Evolutionary conservation across 495 filamentous ascomycete genomes (phyloP).

Genomic region (Aspergillus carlsbadensis): DNA sequence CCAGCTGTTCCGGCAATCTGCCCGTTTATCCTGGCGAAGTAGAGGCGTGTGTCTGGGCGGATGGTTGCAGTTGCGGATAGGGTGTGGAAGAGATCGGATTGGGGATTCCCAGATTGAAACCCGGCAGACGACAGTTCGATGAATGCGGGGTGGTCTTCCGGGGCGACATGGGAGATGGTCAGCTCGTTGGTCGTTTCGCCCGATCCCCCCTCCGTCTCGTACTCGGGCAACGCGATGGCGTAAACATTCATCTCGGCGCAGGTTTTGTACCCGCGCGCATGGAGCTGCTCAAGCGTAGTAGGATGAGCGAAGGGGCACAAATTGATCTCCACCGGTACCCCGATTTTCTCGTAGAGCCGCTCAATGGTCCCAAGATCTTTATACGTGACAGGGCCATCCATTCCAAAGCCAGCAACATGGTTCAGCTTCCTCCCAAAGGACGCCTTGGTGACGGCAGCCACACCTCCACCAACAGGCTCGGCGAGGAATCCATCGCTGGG

Average conservation of each 20-base stretch:
- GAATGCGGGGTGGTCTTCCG: background rate
- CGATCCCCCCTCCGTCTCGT: background rate
- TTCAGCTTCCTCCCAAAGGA: conserved; percentile 13
- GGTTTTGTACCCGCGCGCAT: conserved; percentile 11
- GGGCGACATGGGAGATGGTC: background rate
- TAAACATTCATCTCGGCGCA: conserved; percentile 19
- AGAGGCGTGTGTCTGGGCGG: conserved; percentile 19
- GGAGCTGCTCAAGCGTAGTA: conserved; percentile 11
- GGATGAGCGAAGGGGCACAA: conserved; percentile 22
- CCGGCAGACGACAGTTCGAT: background rate
- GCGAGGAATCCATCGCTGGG: background rate
- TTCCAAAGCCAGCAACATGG: conserved; percentile 20
- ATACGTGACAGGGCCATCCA: conserved; percentile 13
- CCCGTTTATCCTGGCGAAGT: conserved; percentile 16
- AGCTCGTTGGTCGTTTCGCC: no score
- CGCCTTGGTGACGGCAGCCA: background rate
- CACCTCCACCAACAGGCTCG: background rate
- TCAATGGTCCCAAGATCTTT: conserved; percentile 15
- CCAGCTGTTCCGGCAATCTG: conserved; percentile 20
- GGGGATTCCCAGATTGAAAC: background rate
- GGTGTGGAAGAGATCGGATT: conserved; percentile 5
- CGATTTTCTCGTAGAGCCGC: background rate
- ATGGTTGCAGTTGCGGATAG: conserved; percentile 17
- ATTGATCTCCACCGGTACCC: conserved; percentile 15
- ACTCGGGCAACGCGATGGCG: conserved; percentile 13